Base-by-base conservation (phyloP, 768 basidiomycete genomes). In the Tulasnella sp. region DNA sequence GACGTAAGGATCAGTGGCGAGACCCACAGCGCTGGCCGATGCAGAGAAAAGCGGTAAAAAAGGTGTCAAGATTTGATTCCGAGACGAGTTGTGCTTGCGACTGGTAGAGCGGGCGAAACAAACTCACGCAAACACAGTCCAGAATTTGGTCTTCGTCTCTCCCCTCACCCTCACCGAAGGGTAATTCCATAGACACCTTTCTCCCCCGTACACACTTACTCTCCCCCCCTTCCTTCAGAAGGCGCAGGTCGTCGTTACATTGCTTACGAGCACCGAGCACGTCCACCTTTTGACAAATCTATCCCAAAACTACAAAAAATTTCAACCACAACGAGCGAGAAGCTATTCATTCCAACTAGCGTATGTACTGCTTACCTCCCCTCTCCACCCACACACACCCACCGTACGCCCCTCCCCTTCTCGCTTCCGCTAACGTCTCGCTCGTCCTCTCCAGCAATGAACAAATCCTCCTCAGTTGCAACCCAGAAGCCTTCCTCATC, bases 81-180 rank as follows among this genome's bases (percentile, higher is more conserved):
- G 62, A 68, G 56, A 34, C 18, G 24, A 31, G 27, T 34, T 2
- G 16, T 24, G 18, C 36, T 68, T 36, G 34, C 24, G 10, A 19
- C 14, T 12, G 31, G 34, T n/a, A 31, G 31, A 27, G 31, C 16
- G 34, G 62, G 62, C 24, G 62, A 36, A 36, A 36, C 62, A 68
- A 68, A 68, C 14, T 12, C 6, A 14, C 16, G n/a, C 62, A 68
- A 68, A 68, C 62, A 31, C 62, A 68, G 62, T 68, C 62, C 62
- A 68, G 62, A 68, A 68, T 68, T 68, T 68, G 14, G 62, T 68
- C 62, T 68, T 68, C 62, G 62, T 68, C 62, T 68, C 19, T 68
- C 62, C 62, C 62, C 62, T 68, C 62, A 68, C 62, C 62, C 62
- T 68, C 62, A 68, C 62, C 62, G 62, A 24, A 68, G 62, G 62